A percentile compares a stretch with the other conserved stretches of the same genome.
Evolutionary conservation across 2,329 filamentous ascomycete genomes (phyloP).

Genomic region (Fusarium sp.): DNA sequence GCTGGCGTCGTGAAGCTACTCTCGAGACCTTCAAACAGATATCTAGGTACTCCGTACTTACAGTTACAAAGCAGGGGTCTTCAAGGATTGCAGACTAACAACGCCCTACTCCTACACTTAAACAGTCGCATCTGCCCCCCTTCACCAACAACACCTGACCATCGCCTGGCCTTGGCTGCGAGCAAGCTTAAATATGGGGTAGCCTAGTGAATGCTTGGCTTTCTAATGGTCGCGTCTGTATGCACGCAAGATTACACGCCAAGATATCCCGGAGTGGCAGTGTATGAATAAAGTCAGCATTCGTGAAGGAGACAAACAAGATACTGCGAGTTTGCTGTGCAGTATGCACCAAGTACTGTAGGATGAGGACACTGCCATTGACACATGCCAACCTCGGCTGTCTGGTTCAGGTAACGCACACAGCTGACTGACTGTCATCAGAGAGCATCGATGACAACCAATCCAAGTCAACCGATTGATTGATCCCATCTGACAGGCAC

Average conservation of each 20-base stretch:
- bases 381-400: constrained; percentile 45
- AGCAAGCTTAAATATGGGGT: constrained; percentile 35
- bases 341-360: neutral
- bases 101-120: neutral
- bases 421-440: constrained; percentile 21
- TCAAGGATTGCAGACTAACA: neutral
- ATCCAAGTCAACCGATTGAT: constrained; percentile 25
- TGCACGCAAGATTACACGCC: constrained; percentile 18
- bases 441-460: constrained; percentile 16
- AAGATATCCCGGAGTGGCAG: constrained; percentile 31
- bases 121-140: constrained; percentile 13
- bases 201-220: constrained; percentile 40
- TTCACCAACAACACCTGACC: constrained; percentile 34
- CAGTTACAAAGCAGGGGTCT: neutral
- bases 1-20: neutral
- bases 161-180: constrained; percentile 37
- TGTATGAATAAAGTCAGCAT: constrained; percentile 17
- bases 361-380: neutral
- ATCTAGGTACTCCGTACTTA: neutral
- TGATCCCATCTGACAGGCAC: constrained; percentile 36
- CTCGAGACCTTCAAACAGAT: neutral
- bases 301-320: neutral
- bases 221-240: constrained; percentile 31
- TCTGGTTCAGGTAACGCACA: constrained; percentile 22
- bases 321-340: neutral